Evolutionary conservation across 805 yeast species (phyloP).

Genomic region (Scheffersomyces amazonensis): DNA sequence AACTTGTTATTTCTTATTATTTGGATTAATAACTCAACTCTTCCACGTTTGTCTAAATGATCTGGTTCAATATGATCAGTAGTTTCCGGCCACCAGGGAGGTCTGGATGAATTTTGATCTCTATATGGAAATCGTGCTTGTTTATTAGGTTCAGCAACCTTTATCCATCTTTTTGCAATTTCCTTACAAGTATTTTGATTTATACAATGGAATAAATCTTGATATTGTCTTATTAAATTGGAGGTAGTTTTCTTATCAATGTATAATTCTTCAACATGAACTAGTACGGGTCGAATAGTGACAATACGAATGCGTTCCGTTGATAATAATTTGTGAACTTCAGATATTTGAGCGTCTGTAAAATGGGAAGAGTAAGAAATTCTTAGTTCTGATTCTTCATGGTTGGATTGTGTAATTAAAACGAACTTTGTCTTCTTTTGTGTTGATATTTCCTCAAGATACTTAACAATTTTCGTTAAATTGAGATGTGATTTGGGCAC

Average conservation of each 20-base stretch:
- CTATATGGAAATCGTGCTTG: slow-evolving; percentile 65
- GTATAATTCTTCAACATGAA: neutral
- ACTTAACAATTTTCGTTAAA: neutral
- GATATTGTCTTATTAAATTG: slow-evolving; percentile 12
- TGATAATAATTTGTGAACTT: slow-evolving; percentile 2
- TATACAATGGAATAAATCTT: slow-evolving; percentile 13
- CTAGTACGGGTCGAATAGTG: slow-evolving; percentile 5
- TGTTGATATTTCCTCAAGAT: neutral
- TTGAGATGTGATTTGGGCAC: neutral
- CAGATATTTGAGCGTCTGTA: slow-evolving; percentile 1
- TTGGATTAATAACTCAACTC: slow-evolving; percentile 47
- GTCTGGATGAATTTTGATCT: slow-evolving; percentile 44
- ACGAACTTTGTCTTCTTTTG: slow-evolving; percentile 1
- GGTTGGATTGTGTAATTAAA: slow-evolving; percentile 2
- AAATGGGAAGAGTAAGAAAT: slow-evolving; percentile 2
- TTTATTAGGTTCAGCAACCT: slow-evolving; percentile 60
- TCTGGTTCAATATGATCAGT: slow-evolving; percentile 72
- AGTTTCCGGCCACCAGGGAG: slow-evolving; percentile 68
- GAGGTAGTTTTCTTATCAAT: slow-evolving; percentile 1
- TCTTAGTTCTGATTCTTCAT: slow-evolving; percentile 1
- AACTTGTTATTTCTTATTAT: slow-evolving; percentile 25
- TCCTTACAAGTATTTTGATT: slow-evolving; percentile 46
- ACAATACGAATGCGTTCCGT: slow-evolving; percentile 1
- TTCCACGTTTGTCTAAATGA: slow-evolving; percentile 58
- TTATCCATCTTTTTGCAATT: slow-evolving; percentile 68